Evolutionary conservation across 306 rosid genomes (phyloP).

Genomic region (Gastrolobium villosum): DNA sequence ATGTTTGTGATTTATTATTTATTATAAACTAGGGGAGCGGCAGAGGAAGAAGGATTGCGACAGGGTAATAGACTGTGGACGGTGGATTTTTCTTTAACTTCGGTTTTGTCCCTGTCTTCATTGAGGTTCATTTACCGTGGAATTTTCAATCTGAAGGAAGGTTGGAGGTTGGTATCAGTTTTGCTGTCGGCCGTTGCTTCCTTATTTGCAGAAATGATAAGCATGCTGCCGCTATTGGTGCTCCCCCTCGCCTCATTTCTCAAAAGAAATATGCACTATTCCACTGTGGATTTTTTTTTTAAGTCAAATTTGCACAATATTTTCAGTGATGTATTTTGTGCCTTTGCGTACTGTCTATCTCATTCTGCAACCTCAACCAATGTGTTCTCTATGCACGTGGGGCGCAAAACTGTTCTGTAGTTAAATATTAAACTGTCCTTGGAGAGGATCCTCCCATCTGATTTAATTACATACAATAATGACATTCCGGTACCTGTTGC

Average conservation of each 20-base stretch:
- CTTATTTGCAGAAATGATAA: conserved; percentile 19
- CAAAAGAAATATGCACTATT: neutral
- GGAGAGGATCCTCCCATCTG: no score
- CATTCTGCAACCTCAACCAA: neutral
- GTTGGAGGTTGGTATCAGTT: conserved; percentile 38
- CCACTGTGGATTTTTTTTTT: conserved; percentile 10
- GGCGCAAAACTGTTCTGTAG: neutral
- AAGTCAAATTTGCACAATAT: neutral
- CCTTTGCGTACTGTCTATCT: neutral
- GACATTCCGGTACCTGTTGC: conserved; percentile 6
- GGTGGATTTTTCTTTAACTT: conserved; percentile 37
- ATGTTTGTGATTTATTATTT: conserved; percentile 18
- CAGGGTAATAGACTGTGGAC: conserved; percentile 22
- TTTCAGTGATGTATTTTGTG: conserved; percentile 16
- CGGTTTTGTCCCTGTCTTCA: conserved; percentile 12
- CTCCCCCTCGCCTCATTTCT: neutral
- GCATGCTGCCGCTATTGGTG: conserved; percentile 4
- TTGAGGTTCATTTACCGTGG: conserved; percentile 8
- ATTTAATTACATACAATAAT: neutral
- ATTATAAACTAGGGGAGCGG: conserved; percentile 43
- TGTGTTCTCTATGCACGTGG: neutral
- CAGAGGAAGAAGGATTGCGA: conserved; percentile 3
- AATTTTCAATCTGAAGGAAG: conserved; percentile 27
- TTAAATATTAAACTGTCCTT: neutral
- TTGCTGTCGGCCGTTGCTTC: conserved; percentile 6